Base-by-base conservation (phyloP, 805 yeast genomes). In the Pichia exigua region DNA sequence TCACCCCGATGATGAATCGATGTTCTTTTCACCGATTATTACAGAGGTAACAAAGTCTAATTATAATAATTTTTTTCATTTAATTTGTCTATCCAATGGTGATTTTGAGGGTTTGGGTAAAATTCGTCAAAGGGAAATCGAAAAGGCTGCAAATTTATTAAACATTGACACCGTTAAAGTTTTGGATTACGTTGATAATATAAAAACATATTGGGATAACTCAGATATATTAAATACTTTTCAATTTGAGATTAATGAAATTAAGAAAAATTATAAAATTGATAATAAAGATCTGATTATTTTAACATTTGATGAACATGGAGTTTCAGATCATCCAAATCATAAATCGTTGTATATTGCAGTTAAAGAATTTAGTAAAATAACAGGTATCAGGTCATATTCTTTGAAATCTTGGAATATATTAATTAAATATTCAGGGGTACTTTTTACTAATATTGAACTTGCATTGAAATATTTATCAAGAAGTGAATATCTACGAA, bases 1-100 rank as follows among this genome's bases (percentile, higher is more conserved):
- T 0, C 99, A 94, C 67, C 99, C 99, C 0, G 99, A 94, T 67
- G 99, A 94, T 66, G 99, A 94, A 68, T 91, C 89, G 48, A 94
- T 94, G 99, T 94, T 94, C 67, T 94, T 94, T 61, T 81, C 89
- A 1, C 99, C 99, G 0, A 73, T 91, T 0, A 57, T 90, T 32
- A 65, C 78, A 9, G 83, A 79, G 55, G 61, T 74, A 48, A 57
- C 74, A 11, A 75, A 76, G 54, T 67, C 75, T 1, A 66, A 73
- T 46, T 71, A 78, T 57, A 64, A 72, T 49, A 85, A 84, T 60
- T 57, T 62, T 9, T 68, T 90, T 17, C 73, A 77, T 40, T 61
- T 91, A 13, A 61, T 89, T 10, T 87, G 95, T 56, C 76, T 88
- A 50, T 84, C 95, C 2, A 75, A 73, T 46, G 99, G 99, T 2